Evolutionary conservation across 2,329 filamentous ascomycete species (phyloP).

Genomic region (Pyrenophora graminea): DNA sequence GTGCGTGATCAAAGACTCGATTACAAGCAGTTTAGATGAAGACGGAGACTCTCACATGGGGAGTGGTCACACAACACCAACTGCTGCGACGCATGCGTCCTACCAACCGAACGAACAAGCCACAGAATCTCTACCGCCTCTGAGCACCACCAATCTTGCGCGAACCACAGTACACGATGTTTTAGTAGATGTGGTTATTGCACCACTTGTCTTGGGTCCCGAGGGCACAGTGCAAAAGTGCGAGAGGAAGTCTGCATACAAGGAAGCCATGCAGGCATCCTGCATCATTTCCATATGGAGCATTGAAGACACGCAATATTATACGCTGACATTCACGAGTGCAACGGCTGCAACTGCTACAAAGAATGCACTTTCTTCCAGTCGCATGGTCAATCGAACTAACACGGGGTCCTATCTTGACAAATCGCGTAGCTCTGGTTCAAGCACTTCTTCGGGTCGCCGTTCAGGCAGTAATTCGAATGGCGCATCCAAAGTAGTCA

Average conservation of each 20-base stretch:
- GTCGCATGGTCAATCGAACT: conserved; percentile 50
- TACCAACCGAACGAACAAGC: conserved; percentile 8
- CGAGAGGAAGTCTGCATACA: conserved; percentile 21
- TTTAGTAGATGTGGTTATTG: conserved; percentile 69
- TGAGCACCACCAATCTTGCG: conserved; percentile 45
- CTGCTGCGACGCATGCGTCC: conserved; percentile 20
- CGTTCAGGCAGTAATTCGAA: conserved; percentile 39
- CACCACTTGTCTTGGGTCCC: conserved; percentile 42
- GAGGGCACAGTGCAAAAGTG: conserved; percentile 16
- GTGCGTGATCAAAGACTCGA: conserved; percentile 48
- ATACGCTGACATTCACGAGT: conserved; percentile 74
- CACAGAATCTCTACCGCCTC: conserved; percentile 21
- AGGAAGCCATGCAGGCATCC: conserved; percentile 61
- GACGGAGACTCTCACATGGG: conserved; percentile 19
- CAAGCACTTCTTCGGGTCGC: conserved; percentile 48
- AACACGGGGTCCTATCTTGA: conserved; percentile 39
- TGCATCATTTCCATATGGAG: conserved; percentile 79
- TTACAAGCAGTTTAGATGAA: conserved; percentile 13
- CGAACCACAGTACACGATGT: conserved; percentile 60
- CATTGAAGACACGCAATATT: conserved; percentile 70
- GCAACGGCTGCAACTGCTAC: conserved; percentile 41
- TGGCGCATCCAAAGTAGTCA: conserved; percentile 48
- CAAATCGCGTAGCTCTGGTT: conserved; percentile 42
- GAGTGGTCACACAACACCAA: conserved; percentile 39
- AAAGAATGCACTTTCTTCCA: conserved; percentile 32